Conservation (phyloP, 1,139 yeast species). For the Pichia sp. region DNA sequence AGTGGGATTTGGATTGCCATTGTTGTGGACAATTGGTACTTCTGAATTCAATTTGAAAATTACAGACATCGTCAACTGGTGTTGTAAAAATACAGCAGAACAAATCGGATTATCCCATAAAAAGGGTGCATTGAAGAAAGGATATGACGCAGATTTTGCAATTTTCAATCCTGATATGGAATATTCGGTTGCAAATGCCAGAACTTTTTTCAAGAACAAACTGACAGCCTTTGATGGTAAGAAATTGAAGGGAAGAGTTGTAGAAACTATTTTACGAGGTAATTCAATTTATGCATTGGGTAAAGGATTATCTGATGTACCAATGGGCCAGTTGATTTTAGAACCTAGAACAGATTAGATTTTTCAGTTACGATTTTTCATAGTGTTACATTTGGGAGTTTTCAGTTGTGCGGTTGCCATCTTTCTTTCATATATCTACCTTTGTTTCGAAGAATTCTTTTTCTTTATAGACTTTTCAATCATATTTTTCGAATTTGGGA, state of each 20-base stretch:
- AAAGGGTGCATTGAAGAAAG: constrained; percentile 66
- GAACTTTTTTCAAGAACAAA: constrained; percentile 73
- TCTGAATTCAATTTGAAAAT: constrained; percentile 43
- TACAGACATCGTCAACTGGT: constrained; percentile 66
- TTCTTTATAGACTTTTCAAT: no score
- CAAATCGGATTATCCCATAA: constrained; percentile 70
- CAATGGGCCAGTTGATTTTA: constrained; percentile 52
- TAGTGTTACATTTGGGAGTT: no score
- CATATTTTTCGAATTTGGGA: no score
- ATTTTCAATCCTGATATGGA: constrained; percentile 60
- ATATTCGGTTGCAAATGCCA: constrained; percentile 50
- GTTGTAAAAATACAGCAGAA: constrained; percentile 72
- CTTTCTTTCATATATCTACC: no score
- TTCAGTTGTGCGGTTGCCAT: no score
- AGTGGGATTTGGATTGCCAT: constrained; percentile 82
- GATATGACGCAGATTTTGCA: constrained; percentile 82
- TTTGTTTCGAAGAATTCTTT: no score
- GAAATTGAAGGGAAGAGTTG: constrained; percentile 60
- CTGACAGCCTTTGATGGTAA: constrained; percentile 78
- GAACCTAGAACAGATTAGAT: constrained; percentile 37
- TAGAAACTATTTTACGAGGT: constrained; percentile 76
- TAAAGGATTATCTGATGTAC: constrained; percentile 46
- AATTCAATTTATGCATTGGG: constrained; percentile 50
- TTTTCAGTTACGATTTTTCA: no score
- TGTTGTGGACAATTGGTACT: constrained; percentile 67